Evolutionary conservation across 331 rosid genomes (phyloP), one percentile per base, ranked within the genome.

Genomic region (Pyrus hybrid): DNA sequence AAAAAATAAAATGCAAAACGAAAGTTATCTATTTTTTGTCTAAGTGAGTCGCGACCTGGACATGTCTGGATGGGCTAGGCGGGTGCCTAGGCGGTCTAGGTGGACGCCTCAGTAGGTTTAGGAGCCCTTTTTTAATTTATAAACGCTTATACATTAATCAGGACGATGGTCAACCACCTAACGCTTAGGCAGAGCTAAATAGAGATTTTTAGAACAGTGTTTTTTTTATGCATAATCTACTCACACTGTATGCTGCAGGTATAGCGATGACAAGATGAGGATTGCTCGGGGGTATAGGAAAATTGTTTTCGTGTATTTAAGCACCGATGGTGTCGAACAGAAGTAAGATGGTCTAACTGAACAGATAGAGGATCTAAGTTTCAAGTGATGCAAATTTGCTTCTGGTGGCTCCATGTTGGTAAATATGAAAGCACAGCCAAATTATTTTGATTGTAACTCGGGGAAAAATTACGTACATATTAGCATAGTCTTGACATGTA

Each of bases 181-280:
- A 3, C 28, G 28, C 28, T 3, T 26, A 26, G 28, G 28, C 28
- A 2, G 28, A 26, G 28, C 28, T 26, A 26, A 26, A 26, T 1
- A 26, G 1, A 26, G 28, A 26, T 26, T 26, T 2, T 26, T 26
- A 26, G 28, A 26, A 26, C 28, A 26, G 28, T 26, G 28, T 26
- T 2, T 11, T 6, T 20, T 35, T 12, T 21, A 33, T 18, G 28
- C 51, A 66, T 30, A 1, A 12, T 7, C 16, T 41, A n/a, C 66
- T 25, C 17, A 56, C 17, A 6, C 61, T 12, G 20, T 41, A 35
- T 37, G 72, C 67, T 83, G 80, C 92, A 91, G 97, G 73, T 91
- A 90, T 84, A 75, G 80, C 13, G 98, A 93, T 41, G 90, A 83
- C 32, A 90, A 84, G 88, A 84, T 93, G 78, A 90, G 95, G 84